Evolutionary conservation across 352 stramenopile species (phyloP).

Genomic region (Globisporangium solare): DNA sequence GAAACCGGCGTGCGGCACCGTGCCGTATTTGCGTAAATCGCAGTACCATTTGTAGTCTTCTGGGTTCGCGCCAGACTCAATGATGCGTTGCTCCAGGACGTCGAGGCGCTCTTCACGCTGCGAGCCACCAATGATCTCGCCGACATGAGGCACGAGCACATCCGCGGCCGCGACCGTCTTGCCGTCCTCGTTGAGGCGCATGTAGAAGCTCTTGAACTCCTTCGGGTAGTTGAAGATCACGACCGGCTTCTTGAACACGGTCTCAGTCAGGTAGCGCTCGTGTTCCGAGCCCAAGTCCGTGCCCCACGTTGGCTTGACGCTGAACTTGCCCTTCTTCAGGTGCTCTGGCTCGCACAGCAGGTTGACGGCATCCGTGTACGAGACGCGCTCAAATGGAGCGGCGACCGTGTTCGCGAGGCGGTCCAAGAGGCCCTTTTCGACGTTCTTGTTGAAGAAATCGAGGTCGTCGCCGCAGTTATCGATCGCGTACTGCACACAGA

Average conservation of each 20-base stretch:
- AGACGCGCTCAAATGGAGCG: constrained; percentile 87
- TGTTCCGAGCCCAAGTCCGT: constrained; percentile 97
- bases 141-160: constrained; percentile 95
- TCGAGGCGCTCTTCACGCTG: constrained; percentile 94
- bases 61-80: constrained; percentile 40
- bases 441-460: constrained; percentile 92
- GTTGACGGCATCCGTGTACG: constrained; percentile 93
- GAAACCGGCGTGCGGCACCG: constrained; percentile 96
- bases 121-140: constrained; percentile 95
- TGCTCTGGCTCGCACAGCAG: constrained; percentile 89
- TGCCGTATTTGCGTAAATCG: constrained; percentile 95
- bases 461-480: constrained; percentile 89
- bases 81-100: constrained; percentile 64
- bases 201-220: constrained; percentile 99
- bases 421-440: constrained; percentile 78
- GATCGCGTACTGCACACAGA: constrained; percentile 74
- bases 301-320: constrained; percentile 84
- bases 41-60: constrained; percentile 96
- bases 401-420: constrained; percentile 87
- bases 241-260: constrained; percentile 95
- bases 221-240: constrained; percentile 99
- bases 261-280: constrained; percentile 93
- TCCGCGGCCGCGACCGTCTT: constrained; percentile 97
- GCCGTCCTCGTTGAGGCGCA: constrained; percentile 92
- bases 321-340: constrained; percentile 88